Evolutionary conservation across 2,329 filamentous ascomycete genomes (phyloP).

Genomic region (Pseudogymnoascus sp.): DNA sequence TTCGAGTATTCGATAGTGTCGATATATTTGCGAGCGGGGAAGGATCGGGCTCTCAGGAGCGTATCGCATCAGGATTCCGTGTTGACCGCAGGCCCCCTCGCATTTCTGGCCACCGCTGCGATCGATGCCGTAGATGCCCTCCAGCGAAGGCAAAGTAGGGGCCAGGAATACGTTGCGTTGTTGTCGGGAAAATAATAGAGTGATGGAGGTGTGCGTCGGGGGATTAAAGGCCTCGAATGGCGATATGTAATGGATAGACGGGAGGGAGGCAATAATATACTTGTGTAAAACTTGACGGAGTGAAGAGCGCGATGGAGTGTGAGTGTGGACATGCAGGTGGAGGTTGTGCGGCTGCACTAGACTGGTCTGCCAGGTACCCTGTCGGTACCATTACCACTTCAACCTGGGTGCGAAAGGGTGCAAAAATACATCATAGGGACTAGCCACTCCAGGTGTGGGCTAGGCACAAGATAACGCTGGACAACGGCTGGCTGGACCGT

Average conservation of each 20-base stretch:
- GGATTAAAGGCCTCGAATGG: background rate
- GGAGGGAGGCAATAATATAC: constrained; percentile 3
- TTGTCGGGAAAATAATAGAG: background rate
- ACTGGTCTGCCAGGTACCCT: background rate
- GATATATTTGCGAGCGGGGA: background rate
- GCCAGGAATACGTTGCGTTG: background rate
- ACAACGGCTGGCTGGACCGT: constrained; percentile 5
- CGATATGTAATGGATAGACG: constrained; percentile 3
- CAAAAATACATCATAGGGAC: constrained; percentile 3
- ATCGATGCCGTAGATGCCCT: background rate
- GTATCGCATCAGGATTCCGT: constrained; percentile 1
- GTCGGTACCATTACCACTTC: background rate
- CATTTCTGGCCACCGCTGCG: background rate
- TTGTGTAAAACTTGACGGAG: constrained; percentile 5
- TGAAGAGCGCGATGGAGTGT: constrained; percentile 1
- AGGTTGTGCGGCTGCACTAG: constrained; percentile 4
- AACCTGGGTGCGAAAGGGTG: background rate
- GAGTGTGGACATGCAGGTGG: constrained; percentile 7
- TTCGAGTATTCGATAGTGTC: background rate
- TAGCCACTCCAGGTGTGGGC: background rate
- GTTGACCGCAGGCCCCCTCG: background rate
- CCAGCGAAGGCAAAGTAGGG: background rate
- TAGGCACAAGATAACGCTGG: constrained; percentile 2
- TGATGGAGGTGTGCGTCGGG: background rate
- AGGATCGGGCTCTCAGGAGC: background rate